Conservation (phyloP, 2,329 filamentous ascomycete species). For the Fusarium burgessii region DNA sequence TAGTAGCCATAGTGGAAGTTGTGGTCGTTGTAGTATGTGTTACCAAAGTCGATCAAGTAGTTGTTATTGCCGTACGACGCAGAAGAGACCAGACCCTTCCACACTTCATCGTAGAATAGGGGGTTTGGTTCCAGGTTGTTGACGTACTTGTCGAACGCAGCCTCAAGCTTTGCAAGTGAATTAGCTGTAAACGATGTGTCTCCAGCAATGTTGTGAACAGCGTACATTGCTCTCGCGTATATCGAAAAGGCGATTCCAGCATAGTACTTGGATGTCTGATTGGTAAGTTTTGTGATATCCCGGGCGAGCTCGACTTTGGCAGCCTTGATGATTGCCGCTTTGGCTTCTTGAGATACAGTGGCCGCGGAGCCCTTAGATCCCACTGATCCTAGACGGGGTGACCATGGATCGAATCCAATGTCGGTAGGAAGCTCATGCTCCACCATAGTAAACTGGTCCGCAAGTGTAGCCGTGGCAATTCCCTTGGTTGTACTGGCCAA, state of each 20-base stretch:
- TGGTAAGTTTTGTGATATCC: neutral
- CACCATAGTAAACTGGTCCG: neutral
- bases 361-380: neutral
- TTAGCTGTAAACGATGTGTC: fast-evolving
- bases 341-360: neutral
- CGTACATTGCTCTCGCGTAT: neutral
- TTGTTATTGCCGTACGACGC: neutral
- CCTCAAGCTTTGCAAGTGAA: neutral
- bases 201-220: neutral
- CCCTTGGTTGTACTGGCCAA: neutral
- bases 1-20: neutral
- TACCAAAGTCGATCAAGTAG: neutral
- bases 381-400: neutral
- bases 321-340: neutral
- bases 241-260: neutral
- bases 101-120: neutral
- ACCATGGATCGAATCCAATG: neutral
- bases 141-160: neutral
- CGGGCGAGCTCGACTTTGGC: neutral
- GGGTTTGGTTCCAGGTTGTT: neutral
- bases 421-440: neutral
- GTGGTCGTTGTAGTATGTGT: neutral
- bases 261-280: neutral
- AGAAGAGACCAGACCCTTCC: neutral
- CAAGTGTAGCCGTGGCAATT: neutral